These are phyloP conservation scores for Coemansia reversa DNA, from an alignment of 192 early-diverging fungal genomes.

Conservation along the genomic window DNA sequence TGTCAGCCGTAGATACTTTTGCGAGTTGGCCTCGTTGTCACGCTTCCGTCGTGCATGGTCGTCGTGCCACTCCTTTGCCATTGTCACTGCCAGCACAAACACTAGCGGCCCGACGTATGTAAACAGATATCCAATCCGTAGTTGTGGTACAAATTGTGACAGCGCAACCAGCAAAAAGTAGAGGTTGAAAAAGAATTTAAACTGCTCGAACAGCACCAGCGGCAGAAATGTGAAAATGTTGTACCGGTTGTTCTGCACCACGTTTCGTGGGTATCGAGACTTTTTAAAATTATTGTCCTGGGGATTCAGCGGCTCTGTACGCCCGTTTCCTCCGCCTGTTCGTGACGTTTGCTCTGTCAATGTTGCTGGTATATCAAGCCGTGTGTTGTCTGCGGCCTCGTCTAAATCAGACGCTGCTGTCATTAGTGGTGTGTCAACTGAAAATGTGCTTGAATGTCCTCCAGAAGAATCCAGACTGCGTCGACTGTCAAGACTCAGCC, in stretches of 20 bases:
- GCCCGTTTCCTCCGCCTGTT: slow-evolving; percentile 14
- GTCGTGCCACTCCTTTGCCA: slow-evolving; percentile 89
- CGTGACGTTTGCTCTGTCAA: not conserved
- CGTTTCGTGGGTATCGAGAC: slow-evolving; percentile 69
- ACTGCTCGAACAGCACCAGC: slow-evolving; percentile 82
- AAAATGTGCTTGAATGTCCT: slow-evolving; percentile 35
- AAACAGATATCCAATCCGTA: slow-evolving; percentile 79
- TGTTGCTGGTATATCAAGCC: not conserved
- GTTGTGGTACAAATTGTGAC: slow-evolving; percentile 87
- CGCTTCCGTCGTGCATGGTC: slow-evolving; percentile 78
- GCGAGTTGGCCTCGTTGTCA: slow-evolving; percentile 89
- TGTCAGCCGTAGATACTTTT: slow-evolving; percentile 70
- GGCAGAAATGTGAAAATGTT: slow-evolving; percentile 77
- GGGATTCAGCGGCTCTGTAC: slow-evolving; percentile 46
- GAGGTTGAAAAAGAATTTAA: slow-evolving; percentile 92
- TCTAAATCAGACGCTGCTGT: slow-evolving; percentile 30
- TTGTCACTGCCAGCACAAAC: slow-evolving; percentile 88
- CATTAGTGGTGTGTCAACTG: slow-evolving; percentile 52
- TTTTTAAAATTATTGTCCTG: slow-evolving; percentile 40
- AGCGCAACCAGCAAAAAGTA: slow-evolving; percentile 88
- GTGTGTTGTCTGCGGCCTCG: slow-evolving; percentile 4
- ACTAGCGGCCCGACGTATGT: slow-evolving; percentile 92
- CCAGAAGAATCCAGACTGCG: slow-evolving; percentile 10
- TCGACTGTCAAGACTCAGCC: slow-evolving; percentile 28
- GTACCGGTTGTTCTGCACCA: slow-evolving; percentile 87